Base-by-base conservation (phyloP, 176 grass and related monocot genomes). In the Themeda triandra region DNA sequence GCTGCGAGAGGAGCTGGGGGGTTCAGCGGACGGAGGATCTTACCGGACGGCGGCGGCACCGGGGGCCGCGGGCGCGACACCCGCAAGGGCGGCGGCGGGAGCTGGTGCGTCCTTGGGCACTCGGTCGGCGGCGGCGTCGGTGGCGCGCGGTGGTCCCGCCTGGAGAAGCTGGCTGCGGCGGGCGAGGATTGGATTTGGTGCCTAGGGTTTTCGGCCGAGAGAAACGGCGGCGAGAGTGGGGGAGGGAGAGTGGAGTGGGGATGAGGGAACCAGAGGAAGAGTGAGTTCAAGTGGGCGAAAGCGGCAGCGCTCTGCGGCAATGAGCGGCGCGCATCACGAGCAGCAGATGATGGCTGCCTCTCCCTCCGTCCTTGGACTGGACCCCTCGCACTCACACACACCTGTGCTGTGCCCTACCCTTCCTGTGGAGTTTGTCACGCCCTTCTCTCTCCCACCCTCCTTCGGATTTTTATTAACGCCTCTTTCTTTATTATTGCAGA, bases 271-370 rank as follows among this genome's bases (percentile, higher is more conserved):
- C n/a, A n/a, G n/a, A n/a, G n/a, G n/a, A n/a, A n/a, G n/a, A n/a
- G n/a, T n/a, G 85, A 82, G 62, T 21, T 81, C 78, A 60, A 75
- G 49, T 14, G 48, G 46, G 71, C 35, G 39, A 69, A 78, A 75
- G 89, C 69, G 58, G 89, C 59, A 66, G 83, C 67, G 64, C 78
- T 45, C 64, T 1, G 65, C 78, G 54, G 88, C 89, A 80, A 80
- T 71, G 81, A 70, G 80, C 80, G 32, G 75, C 85, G 53, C 89
- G 17, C 75, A 76, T 80, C 36, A 76, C 85, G 84, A 87, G 80
- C 80, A 75, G 30, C 27, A 63, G 72, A 87, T 90, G 88, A 87
- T 77, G 56, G 67, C 80, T 31, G 58, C 80, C 45, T 25, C 24
- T 11, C n/a, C 14, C 19, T 60, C 44, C n/a, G n/a, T n/a, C n/a